These are phyloP conservation scores for Rhynchosporium graminicola DNA, from an alignment of 2,329 filamentous ascomycete species.

Conservation along the genomic window DNA sequence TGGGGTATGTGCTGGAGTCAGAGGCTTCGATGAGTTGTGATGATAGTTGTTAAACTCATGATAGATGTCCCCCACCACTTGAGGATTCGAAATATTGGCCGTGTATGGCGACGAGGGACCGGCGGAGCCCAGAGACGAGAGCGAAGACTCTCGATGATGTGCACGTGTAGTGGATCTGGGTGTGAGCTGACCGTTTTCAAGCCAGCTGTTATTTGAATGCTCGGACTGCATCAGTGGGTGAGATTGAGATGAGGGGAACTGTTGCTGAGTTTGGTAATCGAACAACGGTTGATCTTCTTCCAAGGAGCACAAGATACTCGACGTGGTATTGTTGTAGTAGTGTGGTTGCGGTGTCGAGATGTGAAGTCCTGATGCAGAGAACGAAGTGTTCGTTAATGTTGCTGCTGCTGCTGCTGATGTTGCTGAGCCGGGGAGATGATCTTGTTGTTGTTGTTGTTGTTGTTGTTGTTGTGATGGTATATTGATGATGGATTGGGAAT, in stretches of 20 bases:
- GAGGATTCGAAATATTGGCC: constrained; percentile 56
- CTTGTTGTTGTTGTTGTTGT: constrained; percentile 7
- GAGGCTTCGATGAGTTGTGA: constrained; percentile 38
- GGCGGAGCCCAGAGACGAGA: constrained; percentile 61
- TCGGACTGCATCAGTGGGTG: constrained; percentile 39
- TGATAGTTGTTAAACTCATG: constrained; percentile 44
- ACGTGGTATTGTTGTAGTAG: constrained; percentile 23
- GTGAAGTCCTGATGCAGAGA: constrained; percentile 8
- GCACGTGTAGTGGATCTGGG: constrained; percentile 38
- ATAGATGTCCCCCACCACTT: constrained; percentile 53
- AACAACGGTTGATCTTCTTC: constrained; percentile 33
- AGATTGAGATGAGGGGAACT: constrained; percentile 23
- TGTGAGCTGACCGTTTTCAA: constrained; percentile 40
- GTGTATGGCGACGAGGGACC: constrained; percentile 62
- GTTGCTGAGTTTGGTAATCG: constrained; percentile 31
- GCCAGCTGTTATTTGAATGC: constrained; percentile 34
- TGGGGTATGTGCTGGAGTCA: constrained; percentile 41
- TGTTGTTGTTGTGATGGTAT: constrained; percentile 17
- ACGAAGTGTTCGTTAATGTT: constrained; percentile 9
- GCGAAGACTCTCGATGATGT: constrained; percentile 62
- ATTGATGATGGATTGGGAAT: constrained; percentile 19
- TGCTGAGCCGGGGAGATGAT: constrained; percentile 13
- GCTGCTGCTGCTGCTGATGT: constrained; percentile 20
- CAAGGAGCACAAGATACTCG: constrained; percentile 28
- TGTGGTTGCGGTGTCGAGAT: constrained; percentile 29